phyloP scores from a whole-genome alignment of 2,329 filamentous ascomycete genomes.

The Talaromyces amestolkiae region DNA sequence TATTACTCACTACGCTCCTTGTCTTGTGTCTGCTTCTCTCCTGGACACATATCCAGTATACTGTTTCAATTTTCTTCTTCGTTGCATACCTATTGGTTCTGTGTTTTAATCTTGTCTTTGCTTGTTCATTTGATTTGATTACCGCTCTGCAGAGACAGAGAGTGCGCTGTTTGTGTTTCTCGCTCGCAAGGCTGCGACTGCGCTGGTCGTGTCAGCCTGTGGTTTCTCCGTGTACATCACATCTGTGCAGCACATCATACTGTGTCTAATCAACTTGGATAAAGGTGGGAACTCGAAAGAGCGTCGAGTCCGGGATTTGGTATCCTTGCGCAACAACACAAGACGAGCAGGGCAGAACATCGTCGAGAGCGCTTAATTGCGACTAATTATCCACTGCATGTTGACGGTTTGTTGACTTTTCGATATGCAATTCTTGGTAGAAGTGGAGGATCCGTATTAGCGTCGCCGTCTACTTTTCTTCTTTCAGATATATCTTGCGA shows the following conservation, averaged over 20 bases:
- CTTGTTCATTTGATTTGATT: not conserved
- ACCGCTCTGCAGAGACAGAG: not conserved
- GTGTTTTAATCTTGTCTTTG: slow-evolving; percentile 3
- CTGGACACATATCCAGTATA: not conserved
- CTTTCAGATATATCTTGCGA: not conserved
- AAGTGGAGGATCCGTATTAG: slow-evolving; percentile 9
- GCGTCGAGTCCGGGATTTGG: not conserved
- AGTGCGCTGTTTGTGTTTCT: slow-evolving; percentile 5
- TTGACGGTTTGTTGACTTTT: not conserved
- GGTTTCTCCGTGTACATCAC: slow-evolving; percentile 3
- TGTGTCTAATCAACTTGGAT: not conserved
- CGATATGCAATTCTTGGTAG: slow-evolving; percentile 16
- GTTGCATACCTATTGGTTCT: slow-evolving; percentile 7
- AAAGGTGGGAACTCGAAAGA: not conserved
- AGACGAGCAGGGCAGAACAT: not conserved
- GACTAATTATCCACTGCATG: not conserved
- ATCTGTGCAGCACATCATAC: not conserved
- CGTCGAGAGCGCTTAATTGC: slow-evolving; percentile 3
- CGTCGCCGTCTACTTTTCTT: slow-evolving; percentile 4
- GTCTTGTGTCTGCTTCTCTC: not conserved
- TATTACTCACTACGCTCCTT: not conserved
- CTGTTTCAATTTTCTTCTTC: not conserved
- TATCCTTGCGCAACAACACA: not conserved
- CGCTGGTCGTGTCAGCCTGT: slow-evolving; percentile 14
- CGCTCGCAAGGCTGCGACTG: slow-evolving; percentile 13